These are phyloP conservation scores for Starmerella kuoi DNA, from an alignment of 805 yeast genomes.

Conservation along the genomic window DNA sequence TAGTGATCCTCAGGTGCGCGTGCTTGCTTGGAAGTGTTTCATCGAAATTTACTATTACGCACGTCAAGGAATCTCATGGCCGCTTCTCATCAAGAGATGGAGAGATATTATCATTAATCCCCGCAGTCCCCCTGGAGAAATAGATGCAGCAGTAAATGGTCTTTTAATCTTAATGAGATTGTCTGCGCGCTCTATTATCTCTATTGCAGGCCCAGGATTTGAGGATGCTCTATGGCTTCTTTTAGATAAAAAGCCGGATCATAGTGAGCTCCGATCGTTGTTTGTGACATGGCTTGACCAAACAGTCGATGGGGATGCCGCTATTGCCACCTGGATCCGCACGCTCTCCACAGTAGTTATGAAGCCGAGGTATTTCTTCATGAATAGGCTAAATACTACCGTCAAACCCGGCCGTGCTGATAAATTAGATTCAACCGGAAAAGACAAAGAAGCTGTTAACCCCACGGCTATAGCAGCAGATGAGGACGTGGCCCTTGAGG, in stretches of 20 bases:
- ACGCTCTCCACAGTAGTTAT: slow-evolving; percentile 37
- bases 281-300: slow-evolving; percentile 52
- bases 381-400: not conserved
- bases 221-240: slow-evolving; percentile 52
- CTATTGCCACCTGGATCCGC: slow-evolving; percentile 40
- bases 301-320: slow-evolving; percentile 21
- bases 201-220: slow-evolving; percentile 32
- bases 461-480: slow-evolving; percentile 37
- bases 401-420: not conserved
- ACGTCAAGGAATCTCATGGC: slow-evolving; percentile 18
- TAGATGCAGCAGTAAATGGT: slow-evolving; percentile 39
- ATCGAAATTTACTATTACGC: slow-evolving; percentile 23
- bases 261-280: slow-evolving; percentile 35
- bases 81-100: slow-evolving; percentile 18
- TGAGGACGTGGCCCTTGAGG: slow-evolving; percentile 27
- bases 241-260: slow-evolving; percentile 36
- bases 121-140: slow-evolving; percentile 2
- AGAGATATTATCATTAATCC: slow-evolving; percentile 6
- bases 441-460: slow-evolving; percentile 8
- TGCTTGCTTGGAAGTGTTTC: slow-evolving; percentile 23
- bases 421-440: not conserved
- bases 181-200: slow-evolving; percentile 37
- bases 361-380: slow-evolving; percentile 19
- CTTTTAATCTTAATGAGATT: slow-evolving; percentile 47
- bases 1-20: slow-evolving; percentile 15